Evolutionary conservation across 163 green algal species (phyloP).

Genomic region (Chlamydomonas reinhardtii): DNA sequence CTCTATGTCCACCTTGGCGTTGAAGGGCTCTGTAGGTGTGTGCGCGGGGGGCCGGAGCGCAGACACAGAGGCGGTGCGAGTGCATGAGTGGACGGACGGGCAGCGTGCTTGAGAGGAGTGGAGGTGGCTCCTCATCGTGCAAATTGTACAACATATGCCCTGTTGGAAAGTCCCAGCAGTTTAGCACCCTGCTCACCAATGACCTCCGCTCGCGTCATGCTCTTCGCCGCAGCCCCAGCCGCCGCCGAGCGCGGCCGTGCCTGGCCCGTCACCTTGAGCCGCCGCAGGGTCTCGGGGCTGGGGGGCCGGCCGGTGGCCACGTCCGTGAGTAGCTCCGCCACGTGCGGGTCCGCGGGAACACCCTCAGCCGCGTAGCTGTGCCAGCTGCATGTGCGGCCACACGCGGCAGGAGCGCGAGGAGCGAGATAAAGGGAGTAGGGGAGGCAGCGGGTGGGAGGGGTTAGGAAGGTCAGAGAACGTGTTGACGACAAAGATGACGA

Average conservation of each 20-base stretch:
- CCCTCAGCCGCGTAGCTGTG: constrained; percentile 35
- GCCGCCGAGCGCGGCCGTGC: background rate
- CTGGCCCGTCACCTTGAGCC: constrained; percentile 7
- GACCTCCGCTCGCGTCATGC: background rate
- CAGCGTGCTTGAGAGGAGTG: too few species aligned
- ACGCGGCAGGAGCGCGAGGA: too few species aligned
- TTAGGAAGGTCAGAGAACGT: too few species aligned
- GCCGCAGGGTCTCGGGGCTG: background rate
- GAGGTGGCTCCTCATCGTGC: too few species aligned
- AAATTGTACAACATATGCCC: too few species aligned
- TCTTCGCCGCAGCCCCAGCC: background rate
- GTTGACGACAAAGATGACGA: too few species aligned
- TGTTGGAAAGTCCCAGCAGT: too few species aligned
- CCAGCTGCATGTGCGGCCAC: background rate
- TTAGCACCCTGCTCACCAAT: background rate
- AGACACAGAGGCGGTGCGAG: background rate
- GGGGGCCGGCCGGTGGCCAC: background rate
- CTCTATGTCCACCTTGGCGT: constrained; percentile 28
- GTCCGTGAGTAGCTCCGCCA: background rate
- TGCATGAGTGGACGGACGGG: too few species aligned
- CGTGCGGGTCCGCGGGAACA: constrained; percentile 1
- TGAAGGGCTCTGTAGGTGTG: constrained; percentile 25
- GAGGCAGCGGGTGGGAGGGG: background rate
- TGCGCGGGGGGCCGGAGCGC: background rate
- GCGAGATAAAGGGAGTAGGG: background rate